Percentiles rank a stretch among this genome's conserved stretches.
phyloP scores from a whole-genome alignment of 495 filamentous ascomycete genomes.

The Lasiosphaeriaceae sp. region DNA sequence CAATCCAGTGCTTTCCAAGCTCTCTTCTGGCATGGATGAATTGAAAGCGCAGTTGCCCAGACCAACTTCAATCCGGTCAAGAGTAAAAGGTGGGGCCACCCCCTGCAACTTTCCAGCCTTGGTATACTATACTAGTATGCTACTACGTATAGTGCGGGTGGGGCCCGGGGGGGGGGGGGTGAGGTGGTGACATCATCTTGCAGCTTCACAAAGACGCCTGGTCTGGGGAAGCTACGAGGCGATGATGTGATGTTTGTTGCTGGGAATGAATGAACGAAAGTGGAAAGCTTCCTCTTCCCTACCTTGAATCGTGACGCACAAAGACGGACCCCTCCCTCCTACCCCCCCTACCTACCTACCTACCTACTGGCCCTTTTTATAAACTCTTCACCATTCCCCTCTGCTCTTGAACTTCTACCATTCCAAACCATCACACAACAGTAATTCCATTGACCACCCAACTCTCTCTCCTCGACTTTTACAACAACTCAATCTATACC shows the following conservation, averaged over 20 bases:
- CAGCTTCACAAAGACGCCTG: slow-evolving; percentile 19
- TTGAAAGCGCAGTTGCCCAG: not conserved
- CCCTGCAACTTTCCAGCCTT: slow-evolving; percentile 1
- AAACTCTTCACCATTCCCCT: slow-evolving; percentile 9
- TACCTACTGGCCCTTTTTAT: slow-evolving; percentile 11
- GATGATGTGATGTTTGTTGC: slow-evolving; percentile 25
- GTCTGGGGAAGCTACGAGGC: slow-evolving; percentile 25
- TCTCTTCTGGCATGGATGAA: not conserved
- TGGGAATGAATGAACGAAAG: too few species aligned
- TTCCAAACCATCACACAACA: slow-evolving; percentile 6
- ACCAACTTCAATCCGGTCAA: not conserved
- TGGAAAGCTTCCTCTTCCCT: not conserved
- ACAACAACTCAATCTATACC: slow-evolving; percentile 2
- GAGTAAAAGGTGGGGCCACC: slow-evolving; percentile 4
- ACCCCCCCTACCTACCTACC: slow-evolving; percentile 5
- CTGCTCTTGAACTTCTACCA: not conserved
- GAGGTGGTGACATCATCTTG: slow-evolving; percentile 34
- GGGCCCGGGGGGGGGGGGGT: not conserved
- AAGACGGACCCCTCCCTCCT: slow-evolving; percentile 11
- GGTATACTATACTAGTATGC: not conserved
- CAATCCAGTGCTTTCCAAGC: not conserved
- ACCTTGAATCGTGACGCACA: slow-evolving; percentile 28
- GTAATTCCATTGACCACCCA: slow-evolving; percentile 1
- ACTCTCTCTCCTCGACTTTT: not conserved
- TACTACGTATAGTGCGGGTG: too few species aligned